phyloP scores from a whole-genome alignment of 352 stramenopile species.

The Phytopythium chamaehyphon region DNA sequence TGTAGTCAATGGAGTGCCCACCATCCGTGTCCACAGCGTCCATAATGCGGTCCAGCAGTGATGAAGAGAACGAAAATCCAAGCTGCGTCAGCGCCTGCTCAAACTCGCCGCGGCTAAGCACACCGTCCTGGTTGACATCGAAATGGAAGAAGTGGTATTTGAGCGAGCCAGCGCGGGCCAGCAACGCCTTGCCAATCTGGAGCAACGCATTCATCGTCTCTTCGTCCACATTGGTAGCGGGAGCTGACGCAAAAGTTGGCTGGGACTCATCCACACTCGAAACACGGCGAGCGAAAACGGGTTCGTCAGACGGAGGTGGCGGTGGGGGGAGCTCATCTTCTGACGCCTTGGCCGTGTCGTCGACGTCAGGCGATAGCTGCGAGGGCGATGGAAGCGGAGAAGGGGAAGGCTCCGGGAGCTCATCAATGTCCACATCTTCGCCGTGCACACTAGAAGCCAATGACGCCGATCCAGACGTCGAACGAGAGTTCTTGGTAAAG shows the following conservation, averaged over 20 bases:
- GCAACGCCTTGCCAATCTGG: conserved; percentile 74
- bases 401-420: conserved; percentile 5
- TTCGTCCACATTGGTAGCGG: conserved; percentile 62
- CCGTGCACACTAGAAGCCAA: conserved; percentile 3
- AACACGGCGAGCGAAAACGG: conserved; percentile 42
- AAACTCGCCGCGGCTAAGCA: conserved; percentile 75
- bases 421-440: conserved; percentile 1
- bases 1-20: conserved; percentile 89
- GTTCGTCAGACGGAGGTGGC: conserved; percentile 10
- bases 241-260: conserved; percentile 49
- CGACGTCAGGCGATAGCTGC: background rate
- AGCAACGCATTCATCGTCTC: conserved; percentile 82
- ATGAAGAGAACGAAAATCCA: conserved; percentile 50
- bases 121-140: conserved; percentile 82
- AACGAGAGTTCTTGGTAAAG: conserved; percentile 52
- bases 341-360: conserved; percentile 4
- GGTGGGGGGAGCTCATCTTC: background rate
- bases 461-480: conserved; percentile 5
- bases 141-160: conserved; percentile 84
- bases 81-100: conserved; percentile 63
- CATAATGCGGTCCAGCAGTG: conserved; percentile 76
- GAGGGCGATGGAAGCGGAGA: background rate
- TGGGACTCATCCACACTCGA: conserved; percentile 53
- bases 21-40: conserved; percentile 84
- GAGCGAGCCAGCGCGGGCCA: conserved; percentile 63